A percentile compares a stretch with the other conserved stretches of the same genome.
These are phyloP conservation scores for Globisporangium yorkense DNA, from an alignment of 352 stramenopile species.

Conservation along the genomic window DNA sequence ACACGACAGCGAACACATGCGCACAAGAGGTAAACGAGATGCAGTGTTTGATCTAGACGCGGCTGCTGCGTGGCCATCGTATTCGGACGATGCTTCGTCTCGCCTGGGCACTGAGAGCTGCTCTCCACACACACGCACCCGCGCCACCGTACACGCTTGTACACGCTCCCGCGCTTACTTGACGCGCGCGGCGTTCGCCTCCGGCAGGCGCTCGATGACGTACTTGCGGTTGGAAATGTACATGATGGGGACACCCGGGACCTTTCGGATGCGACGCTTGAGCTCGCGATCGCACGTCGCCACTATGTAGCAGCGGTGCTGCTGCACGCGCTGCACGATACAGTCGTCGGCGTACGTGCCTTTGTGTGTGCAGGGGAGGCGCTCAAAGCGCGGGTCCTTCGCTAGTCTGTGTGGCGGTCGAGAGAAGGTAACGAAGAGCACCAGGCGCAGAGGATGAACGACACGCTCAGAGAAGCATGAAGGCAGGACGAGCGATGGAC, in stretches of 20 bases:
- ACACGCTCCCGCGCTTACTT: conserved; percentile 38
- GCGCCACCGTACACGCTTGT: no score
- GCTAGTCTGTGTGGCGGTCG: conserved; percentile 53
- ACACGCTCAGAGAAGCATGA: no score
- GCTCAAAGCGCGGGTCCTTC: conserved; percentile 98
- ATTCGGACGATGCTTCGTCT: neutral
- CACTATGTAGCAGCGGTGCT: conserved; percentile 99
- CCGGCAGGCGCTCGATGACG: conserved; percentile 98
- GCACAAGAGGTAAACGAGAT: neutral
- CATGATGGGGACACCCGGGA: conserved; percentile 99
- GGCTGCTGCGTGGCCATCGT: neutral
- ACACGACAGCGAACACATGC: neutral
- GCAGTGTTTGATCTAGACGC: neutral
- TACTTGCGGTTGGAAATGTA: conserved; percentile 99
- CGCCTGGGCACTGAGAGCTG: no score
- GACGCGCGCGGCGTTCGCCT: conserved; percentile 91
- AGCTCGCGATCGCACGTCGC: conserved; percentile 99
- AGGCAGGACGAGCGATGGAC: neutral
- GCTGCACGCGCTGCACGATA: conserved; percentile 87
- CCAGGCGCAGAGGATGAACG: neutral
- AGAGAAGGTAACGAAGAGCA: neutral
- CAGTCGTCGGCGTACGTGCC: conserved; percentile 99
- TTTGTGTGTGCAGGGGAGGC: conserved; percentile 97
- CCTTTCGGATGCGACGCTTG: conserved; percentile 98
- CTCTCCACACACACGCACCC: no score